Evolutionary conservation across 352 stramenopile species (phyloP), one percentile per base, ranked within the genome.

Genomic region (Pythium dissimile): DNA sequence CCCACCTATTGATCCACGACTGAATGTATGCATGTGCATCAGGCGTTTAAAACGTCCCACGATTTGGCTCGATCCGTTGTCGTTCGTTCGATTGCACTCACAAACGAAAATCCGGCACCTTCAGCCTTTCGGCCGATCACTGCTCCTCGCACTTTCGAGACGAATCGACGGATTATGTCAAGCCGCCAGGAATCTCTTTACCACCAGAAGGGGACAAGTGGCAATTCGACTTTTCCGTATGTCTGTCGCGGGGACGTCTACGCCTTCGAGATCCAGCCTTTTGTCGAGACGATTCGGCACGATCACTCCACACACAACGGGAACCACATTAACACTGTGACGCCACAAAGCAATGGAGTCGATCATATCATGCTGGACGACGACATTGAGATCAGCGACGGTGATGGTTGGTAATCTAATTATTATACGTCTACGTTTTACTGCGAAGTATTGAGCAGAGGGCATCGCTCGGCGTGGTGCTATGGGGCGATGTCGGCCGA

Each of bases 121-220:
- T 82, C 71, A 8, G 69, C 73, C 5, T 94, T 94, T 54, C 75
- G 84, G n/a, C 84, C 84, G 24, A 89, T 94, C 26, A 73, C 67
- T 15, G 68, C 77, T 18, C 66, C 80, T 20, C 70, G 71, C 26
- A 75, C 72, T 21, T 88, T 76, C 62, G 68, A 71, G 18, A 60
- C 58, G 8, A 30, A 27, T 0, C 34, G 59, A 12, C 64, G 64
- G 15, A 71, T 71, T 45, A 42, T 56, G 11, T 21, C 62, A 4
- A 69, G 66, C 31, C 76, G 64, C 12, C 68, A 86, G 56, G 69
- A 77, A 18, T 71, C 81, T 6, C 63, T 82, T 16, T 66, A 53
- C 4, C 59, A 76, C 52, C 77, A 71, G 48, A 64, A 79, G 18
- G 70, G 82, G 5, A 67, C 50, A 18, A 38, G 37, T 24, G 57